These are phyloP conservation scores for Salix caprea DNA, from an alignment of 345 rosid species.

Conservation along the genomic window DNA sequence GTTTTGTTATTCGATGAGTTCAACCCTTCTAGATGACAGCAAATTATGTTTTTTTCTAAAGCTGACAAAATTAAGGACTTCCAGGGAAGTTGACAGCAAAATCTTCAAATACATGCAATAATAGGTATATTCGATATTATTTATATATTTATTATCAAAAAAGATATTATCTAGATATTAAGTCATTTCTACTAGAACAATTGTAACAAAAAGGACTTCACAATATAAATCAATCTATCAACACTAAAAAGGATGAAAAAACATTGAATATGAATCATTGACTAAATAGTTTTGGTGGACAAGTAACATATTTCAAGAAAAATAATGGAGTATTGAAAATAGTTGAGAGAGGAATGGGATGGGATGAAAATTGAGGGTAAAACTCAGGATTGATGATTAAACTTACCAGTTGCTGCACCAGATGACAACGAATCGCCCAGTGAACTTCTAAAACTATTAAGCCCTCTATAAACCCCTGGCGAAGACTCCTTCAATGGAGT, in stretches of 20 bases:
- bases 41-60: not conserved
- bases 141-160: not conserved
- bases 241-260: not conserved
- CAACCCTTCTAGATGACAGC: conserved; percentile 3
- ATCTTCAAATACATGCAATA: conserved; percentile 17
- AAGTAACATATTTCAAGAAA: not conserved
- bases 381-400: not conserved
- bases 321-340: not conserved
- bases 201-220: not conserved
- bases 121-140: not conserved
- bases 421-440: conserved; percentile 34
- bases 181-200: not conserved
- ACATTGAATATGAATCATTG: not conserved
- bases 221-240: not conserved
- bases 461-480: conserved; percentile 30
- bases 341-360: not conserved
- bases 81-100: not conserved
- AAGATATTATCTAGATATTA: not conserved
- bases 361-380: not conserved
- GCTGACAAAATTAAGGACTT: not conserved
- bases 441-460: conserved; percentile 20
- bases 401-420: conserved; percentile 34
- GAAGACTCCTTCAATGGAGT: conserved; percentile 20
- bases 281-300: not conserved
- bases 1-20: conserved; percentile 7